Base-by-base conservation (phyloP, 805 yeast genomes). In the Pichia thaimueangensis region DNA sequence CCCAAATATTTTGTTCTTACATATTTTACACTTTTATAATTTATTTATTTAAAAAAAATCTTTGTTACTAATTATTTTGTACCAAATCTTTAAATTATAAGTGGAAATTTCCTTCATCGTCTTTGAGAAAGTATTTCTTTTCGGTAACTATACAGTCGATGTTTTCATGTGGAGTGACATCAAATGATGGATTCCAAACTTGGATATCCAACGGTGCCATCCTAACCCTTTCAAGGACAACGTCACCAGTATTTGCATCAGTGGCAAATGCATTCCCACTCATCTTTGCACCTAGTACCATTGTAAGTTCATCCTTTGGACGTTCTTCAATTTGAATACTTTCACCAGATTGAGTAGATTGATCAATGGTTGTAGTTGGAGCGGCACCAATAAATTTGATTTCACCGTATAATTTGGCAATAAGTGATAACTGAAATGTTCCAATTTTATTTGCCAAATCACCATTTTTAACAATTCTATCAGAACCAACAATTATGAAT, bases 391-490 rank as follows among this genome's bases (percentile, higher is more conserved):
- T 79, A 54, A 93, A 91, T 57, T 82, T 82, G 53, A 89, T 78
- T 6, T 76, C 80, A 42, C 73, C 73, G 40, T 75, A 74, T 47
- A 67, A 68, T 45, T 80, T 73, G 16, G 95, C 81, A 45, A 87
- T 66, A 11, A 82, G 69, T 0, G 97, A 83, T 49, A 91, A 65
- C 64, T 89, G 97, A 64, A 78, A 86, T 0, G 97, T 93, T 19
- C 98, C 98, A 39, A 91, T 91, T 65, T 91, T 91, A 65, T 91
- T 91, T 1, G 97, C 97, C 24, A 96, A 80, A 58, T 91, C 98
- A 40, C 98, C 98, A 59, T 91, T 91, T 23, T 73, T 70, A 3
- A 89, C 97, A 30, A 91, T 83, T 59, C 98, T 75, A 58, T 91
- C 98, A 12, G 97, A 96, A 35, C 98, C 98, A 5, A 86, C 96